Percentiles rank a stretch among this genome's conserved stretches.
Conservation (phyloP, 2,329 filamentous ascomycete species). For the Calonectria pteridis region DNA sequence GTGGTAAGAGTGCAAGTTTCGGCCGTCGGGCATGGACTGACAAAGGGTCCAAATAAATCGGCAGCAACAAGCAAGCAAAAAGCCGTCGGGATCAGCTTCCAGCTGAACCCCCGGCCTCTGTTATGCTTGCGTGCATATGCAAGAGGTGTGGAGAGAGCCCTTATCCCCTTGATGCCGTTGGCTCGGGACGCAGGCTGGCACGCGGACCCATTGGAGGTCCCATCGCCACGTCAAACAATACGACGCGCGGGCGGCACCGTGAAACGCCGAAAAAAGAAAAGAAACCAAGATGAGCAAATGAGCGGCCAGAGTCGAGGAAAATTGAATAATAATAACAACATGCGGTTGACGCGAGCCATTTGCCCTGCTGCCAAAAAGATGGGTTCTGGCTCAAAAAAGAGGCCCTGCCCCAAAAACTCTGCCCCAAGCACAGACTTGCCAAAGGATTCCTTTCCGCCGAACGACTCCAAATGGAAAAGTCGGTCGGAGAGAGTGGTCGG, state of each 20-base stretch:
- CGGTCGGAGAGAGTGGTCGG: neutral
- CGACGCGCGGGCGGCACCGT: neutral
- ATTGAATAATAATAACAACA: neutral
- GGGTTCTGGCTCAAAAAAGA: neutral
- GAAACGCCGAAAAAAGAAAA: slow-evolving; percentile 15
- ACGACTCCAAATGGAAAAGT: neutral
- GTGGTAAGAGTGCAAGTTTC: neutral
- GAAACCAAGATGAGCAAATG: neutral
- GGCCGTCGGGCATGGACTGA: neutral
- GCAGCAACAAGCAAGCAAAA: neutral
- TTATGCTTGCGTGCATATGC: slow-evolving; percentile 10
- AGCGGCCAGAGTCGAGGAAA: neutral
- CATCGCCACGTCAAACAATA: slow-evolving; percentile 17
- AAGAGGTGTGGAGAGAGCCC: neutral
- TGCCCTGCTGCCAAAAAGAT: neutral
- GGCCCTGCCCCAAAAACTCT: neutral
- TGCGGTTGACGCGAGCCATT: neutral
- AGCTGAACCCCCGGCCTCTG: slow-evolving; percentile 9
- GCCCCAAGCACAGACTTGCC: neutral
- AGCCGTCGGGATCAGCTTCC: neutral
- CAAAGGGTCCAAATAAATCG: neutral
- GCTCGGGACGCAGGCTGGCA: neutral
- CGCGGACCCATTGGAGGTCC: slow-evolving; percentile 2
- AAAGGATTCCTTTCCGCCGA: neutral
- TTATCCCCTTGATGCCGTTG: neutral